phyloP scores from a whole-genome alignment of 768 basidiomycete species.

The Boletus sp. region DNA sequence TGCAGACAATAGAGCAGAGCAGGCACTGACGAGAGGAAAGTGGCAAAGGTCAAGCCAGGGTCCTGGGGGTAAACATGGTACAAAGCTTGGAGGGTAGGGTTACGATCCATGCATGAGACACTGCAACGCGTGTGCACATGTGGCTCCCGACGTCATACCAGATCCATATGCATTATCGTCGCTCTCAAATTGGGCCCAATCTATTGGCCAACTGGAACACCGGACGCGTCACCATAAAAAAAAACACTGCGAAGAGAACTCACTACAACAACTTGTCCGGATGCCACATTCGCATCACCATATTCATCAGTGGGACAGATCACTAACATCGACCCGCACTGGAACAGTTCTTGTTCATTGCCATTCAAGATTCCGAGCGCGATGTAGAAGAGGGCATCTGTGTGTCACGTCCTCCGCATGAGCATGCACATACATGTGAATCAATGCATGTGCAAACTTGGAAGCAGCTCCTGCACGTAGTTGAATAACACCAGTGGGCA shows the following conservation, averaged over 20 bases:
- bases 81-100: too few species aligned
- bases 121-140: too few species aligned
- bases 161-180: conserved; percentile 51
- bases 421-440: conserved; percentile 2
- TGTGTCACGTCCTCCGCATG: too few species aligned
- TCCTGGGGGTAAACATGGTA: too few species aligned
- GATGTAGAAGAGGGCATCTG: conserved; percentile 87
- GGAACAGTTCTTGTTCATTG: conserved; percentile 81
- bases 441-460: conserved; percentile 80
- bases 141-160: conserved; percentile 42
- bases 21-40: too few species aligned
- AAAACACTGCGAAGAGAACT: conserved; percentile 37
- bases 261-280: conserved; percentile 81
- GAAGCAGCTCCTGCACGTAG: conserved; percentile 75
- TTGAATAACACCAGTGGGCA: conserved; percentile 90
- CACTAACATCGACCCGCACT: conserved; percentile 80
- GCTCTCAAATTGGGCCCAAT: conserved; percentile 56
- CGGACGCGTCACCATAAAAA: too few species aligned
- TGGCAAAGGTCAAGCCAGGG: too few species aligned
- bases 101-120: too few species aligned
- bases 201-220: conserved; percentile 30
- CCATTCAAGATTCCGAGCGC: conserved; percentile 83
- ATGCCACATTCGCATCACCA: conserved; percentile 93
- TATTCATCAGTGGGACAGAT: conserved; percentile 84
- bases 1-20: too few species aligned